phyloP scores from a whole-genome alignment of 306 rosid genomes.

The Cucumis hystrix region DNA sequence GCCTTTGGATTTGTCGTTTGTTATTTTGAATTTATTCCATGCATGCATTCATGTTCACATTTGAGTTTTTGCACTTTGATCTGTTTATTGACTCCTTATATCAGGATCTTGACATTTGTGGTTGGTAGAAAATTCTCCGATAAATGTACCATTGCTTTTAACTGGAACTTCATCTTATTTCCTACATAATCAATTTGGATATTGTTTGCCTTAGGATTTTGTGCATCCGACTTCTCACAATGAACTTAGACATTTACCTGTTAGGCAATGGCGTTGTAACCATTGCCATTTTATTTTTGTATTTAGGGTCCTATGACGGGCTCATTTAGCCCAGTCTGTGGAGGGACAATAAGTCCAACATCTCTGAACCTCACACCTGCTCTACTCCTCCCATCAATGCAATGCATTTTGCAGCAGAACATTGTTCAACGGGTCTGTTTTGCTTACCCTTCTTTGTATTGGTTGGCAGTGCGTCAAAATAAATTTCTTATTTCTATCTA shows the following conservation, averaged over 20 bases:
- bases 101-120: neutral
- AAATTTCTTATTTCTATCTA: slow-evolving; percentile 4
- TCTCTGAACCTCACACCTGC: slow-evolving; percentile 25
- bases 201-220: neutral
- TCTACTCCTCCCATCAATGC: slow-evolving; percentile 55
- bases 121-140: neutral
- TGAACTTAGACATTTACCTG: slow-evolving; percentile 38
- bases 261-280: slow-evolving; percentile 39
- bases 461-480: slow-evolving; percentile 10
- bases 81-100: neutral
- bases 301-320: slow-evolving; percentile 60
- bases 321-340: slow-evolving; percentile 31
- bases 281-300: slow-evolving; percentile 28
- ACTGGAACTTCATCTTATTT: neutral
- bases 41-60: neutral
- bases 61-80: neutral
- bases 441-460: neutral
- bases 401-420: slow-evolving; percentile 70
- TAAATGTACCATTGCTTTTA: neutral
- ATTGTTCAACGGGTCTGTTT: slow-evolving; percentile 60
- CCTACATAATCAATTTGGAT: neutral
- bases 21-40: neutral
- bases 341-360: slow-evolving; percentile 44
- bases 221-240: neutral
- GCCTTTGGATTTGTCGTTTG: neutral